A percentile compares a stretch with the other conserved stretches of the same genome.
Conservation (phyloP, 257 asterid species). For the Jacaranda copaia region DNA sequence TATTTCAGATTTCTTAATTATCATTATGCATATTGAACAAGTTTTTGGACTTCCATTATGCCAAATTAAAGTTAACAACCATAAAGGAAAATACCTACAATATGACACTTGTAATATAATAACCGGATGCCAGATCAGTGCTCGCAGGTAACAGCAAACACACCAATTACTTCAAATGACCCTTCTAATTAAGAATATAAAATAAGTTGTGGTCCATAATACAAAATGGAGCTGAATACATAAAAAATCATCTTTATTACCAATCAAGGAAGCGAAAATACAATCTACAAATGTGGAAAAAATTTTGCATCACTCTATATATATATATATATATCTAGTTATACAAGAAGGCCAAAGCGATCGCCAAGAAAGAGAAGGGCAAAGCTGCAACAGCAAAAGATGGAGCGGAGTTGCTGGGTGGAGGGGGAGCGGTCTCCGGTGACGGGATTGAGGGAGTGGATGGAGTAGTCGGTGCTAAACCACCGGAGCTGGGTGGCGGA, state of each 20-base stretch:
- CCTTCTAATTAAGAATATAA: no score
- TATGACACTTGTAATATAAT: no score
- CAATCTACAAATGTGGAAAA: constrained; percentile 23
- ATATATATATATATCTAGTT: constrained; percentile 34
- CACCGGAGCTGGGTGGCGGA: constrained; percentile 44
- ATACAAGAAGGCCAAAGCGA: constrained; percentile 60
- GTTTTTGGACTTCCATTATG: no score
- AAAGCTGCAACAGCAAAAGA: constrained; percentile 48
- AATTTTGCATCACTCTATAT: constrained; percentile 29
- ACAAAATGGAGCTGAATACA: neutral
- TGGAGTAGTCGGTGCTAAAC: constrained; percentile 28
- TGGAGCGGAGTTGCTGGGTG: constrained; percentile 59
- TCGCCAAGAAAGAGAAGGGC: constrained; percentile 66
- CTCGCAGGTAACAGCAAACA: no score
- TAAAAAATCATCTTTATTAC: constrained; percentile 31
- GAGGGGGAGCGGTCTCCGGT: constrained; percentile 47
- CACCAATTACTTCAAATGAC: no score
- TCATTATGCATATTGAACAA: no score
- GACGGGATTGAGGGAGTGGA: constrained; percentile 40
- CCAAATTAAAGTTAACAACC: no score
- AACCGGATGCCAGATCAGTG: no score
- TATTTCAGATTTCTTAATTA: no score
- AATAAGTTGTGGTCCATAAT: neutral
- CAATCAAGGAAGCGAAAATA: neutral
- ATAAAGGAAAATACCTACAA: no score